Percentiles rank a stretch among this genome's conserved stretches.
phyloP scores from a whole-genome alignment of 352 stramenopile genomes.

The Phytopythium mirpurense region DNA sequence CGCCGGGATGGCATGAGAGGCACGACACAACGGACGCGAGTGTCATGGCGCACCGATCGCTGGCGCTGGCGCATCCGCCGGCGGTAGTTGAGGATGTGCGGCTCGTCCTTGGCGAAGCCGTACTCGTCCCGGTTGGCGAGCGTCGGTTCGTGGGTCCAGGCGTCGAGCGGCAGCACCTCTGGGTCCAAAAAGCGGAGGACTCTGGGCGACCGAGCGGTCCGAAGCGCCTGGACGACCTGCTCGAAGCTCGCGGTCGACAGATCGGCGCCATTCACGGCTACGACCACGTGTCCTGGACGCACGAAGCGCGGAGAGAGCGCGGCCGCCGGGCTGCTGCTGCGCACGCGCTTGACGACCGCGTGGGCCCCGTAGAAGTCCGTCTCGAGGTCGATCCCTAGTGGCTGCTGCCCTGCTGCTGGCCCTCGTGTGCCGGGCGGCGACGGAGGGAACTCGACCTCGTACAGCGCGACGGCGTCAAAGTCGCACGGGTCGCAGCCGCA shows the following conservation, averaged over 20 bases:
- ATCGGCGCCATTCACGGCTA: conserved; percentile 42
- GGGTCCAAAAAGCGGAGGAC: conserved; percentile 49
- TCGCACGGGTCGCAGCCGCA: conserved; percentile 18
- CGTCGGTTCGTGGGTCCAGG: conserved; percentile 19
- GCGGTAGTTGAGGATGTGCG: conserved; percentile 39
- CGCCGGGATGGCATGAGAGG: too few species aligned
- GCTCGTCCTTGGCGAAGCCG: conserved; percentile 55
- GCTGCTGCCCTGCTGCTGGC: conserved; percentile 1
- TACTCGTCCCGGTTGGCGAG: conserved; percentile 55
- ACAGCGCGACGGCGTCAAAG: conserved; percentile 35
- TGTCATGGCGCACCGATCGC: not conserved
- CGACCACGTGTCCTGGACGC: conserved; percentile 35
- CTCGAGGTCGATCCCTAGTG: conserved; percentile 48
- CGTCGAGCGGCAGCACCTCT: conserved; percentile 23
- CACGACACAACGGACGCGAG: too few species aligned
- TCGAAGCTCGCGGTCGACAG: conserved; percentile 27
- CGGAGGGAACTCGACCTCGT: conserved; percentile 49
- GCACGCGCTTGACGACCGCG: conserved; percentile 35
- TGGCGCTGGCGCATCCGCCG: conserved; percentile 19
- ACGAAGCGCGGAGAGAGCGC: conserved; percentile 19
- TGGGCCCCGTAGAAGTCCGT: conserved; percentile 55
- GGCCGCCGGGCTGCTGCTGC: conserved; percentile 23
- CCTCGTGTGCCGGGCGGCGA: not conserved
- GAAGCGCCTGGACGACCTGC: conserved; percentile 26
- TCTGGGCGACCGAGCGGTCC: conserved; percentile 13